A percentile compares a stretch with the other conserved stretches of the same genome.
Conservation (phyloP, 148 eudicot species). For the Chenopodium berlandieri region DNA sequence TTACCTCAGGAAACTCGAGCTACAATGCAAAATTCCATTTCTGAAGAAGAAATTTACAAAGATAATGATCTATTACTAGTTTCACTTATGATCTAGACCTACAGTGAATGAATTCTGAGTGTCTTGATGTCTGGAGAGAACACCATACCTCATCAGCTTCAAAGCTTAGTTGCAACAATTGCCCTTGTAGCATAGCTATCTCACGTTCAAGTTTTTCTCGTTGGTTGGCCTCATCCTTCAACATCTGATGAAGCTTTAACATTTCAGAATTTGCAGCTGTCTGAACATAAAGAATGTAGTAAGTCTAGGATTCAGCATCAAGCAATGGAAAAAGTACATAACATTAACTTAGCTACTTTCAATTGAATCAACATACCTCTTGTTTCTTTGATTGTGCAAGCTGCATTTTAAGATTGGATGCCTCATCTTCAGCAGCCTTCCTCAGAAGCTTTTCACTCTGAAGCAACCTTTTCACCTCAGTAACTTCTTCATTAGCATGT, state of each 20-base stretch:
- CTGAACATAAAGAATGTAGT: constrained; percentile 35
- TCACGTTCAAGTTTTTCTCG: constrained; percentile 77
- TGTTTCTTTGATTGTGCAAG: constrained; percentile 49
- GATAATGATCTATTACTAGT: neutral
- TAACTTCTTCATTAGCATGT: constrained; percentile 43
- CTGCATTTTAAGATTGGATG: constrained; percentile 57
- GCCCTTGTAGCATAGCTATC: constrained; percentile 66
- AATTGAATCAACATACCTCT: constrained; percentile 51
- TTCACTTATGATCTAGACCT: neutral
- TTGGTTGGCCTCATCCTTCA: constrained; percentile 66
- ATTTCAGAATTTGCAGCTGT: constrained; percentile 61
- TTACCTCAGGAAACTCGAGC: neutral
- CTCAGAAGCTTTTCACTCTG: constrained; percentile 56
- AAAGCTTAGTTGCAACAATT: constrained; percentile 74
- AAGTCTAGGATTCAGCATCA: constrained; percentile 11
- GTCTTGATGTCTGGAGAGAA: neutral
- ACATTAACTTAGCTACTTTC: neutral
- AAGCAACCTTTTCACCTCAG: constrained; percentile 55
- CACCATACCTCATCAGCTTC: constrained; percentile 81
- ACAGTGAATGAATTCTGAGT: neutral
- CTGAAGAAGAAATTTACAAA: neutral
- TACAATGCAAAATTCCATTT: no score
- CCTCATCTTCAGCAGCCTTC: constrained; percentile 69
- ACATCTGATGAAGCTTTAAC: constrained; percentile 55
- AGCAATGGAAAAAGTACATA: constrained; percentile 18